Conservation (phyloP, 108 stramenopile species). For the Seminavis robusta region DNA sequence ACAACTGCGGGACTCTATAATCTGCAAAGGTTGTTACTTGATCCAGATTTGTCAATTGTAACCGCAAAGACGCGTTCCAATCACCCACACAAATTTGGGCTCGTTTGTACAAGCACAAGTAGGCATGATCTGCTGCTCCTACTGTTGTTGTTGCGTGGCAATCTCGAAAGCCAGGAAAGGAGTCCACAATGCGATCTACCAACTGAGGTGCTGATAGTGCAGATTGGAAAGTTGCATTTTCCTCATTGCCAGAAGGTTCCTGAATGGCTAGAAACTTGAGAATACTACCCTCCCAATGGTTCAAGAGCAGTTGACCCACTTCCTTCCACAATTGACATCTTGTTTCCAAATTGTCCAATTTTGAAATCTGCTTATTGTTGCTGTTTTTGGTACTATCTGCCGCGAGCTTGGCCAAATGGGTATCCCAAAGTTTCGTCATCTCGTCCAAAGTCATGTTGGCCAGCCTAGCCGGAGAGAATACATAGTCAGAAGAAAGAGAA, state of each 20-base stretch:
- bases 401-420: too few species aligned
- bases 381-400: too few species aligned
- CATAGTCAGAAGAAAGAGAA: conserved; percentile 23
- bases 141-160: conserved; percentile 16
- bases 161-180: conserved; percentile 89
- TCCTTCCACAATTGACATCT: conserved; percentile 72
- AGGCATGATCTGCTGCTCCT: not conserved
- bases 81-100: conserved; percentile 92
- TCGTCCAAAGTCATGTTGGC: conserved; percentile 37
- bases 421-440: conserved; percentile 36
- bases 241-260: too few species aligned
- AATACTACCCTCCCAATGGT: too few species aligned
- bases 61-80: conserved; percentile 68
- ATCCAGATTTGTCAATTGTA: conserved; percentile 28
- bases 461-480: conserved; percentile 55
- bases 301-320: conserved; percentile 53
- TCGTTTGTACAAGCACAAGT: conserved; percentile 80
- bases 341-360: conserved; percentile 51
- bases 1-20: conserved; percentile 89
- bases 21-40: conserved; percentile 90
- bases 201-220: conserved; percentile 57
- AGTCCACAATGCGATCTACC: conserved; percentile 47
- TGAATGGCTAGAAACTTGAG: too few species aligned
- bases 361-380: conserved; percentile 19
- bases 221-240: too few species aligned